Base-by-base conservation (phyloP, 495 filamentous ascomycete species). In the Cercophora sp. region DNA sequence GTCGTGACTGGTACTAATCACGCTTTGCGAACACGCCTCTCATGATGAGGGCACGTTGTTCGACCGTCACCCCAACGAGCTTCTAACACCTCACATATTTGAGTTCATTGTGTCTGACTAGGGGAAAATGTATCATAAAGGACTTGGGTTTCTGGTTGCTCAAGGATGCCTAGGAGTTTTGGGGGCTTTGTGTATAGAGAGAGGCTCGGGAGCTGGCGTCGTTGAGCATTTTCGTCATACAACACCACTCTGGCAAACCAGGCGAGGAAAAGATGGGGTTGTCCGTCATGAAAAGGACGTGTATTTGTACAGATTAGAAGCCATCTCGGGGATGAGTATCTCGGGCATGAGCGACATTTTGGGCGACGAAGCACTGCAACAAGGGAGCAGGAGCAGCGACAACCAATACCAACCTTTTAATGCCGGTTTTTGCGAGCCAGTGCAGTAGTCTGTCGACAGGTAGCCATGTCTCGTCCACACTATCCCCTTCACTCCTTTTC, bases 1-100 rank as follows among this genome's bases (percentile, higher is more conserved):
- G 87, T 51, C 83, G 94, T 67, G 93, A 98, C 73, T 98, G 93
- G 15, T 41, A 41, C 25, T 51, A 32, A 23, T 11, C 37, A 3
- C n/a, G 4, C 40, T 3, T 8, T 8, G 19, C 9, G 2, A 39
- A 15, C 8, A 1, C 2, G 6, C n/a, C 10, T 46, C 43, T 31
- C 43, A 10, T 25, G 2, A 9, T 9, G 23, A 8, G 23, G 15
- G 24, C 13, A 36, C 10, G 19, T 25, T 15, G 13, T 37, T 22
- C 9, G 15, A 20, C 5, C 15, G 9, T 19, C 11, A 35, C 13
- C 61, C n/a, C 23, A 44, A 11, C 24, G 48, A 23, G 15, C 34
- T 20, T 56, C 10, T 18, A 37, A 16, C 46, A 32, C n/a, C n/a
- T 42, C 24, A 27, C 41, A 9, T 44, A 24, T 47, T 47, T 23